Evolutionary conservation across 495 filamentous ascomycete genomes (phyloP), one percentile per base, ranked within the genome.

Genomic region (Penicillium waksmanii): DNA sequence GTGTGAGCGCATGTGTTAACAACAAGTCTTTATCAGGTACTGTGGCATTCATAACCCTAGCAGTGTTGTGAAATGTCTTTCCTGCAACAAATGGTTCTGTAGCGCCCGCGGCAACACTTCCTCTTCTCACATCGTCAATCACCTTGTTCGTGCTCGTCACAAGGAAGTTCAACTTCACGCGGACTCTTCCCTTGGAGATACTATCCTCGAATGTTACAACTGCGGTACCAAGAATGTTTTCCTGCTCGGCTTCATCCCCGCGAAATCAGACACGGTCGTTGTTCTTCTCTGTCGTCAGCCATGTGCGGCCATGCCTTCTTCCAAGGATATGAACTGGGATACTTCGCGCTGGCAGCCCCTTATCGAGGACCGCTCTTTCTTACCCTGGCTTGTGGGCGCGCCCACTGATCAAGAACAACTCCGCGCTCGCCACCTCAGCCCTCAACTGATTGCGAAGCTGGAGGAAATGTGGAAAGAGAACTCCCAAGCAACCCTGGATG

Each of bases 301-400:
- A 47, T 99, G 95, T 75, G 95, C 93, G 40, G 86, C 96, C 34
- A 92, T 89, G 80, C 89, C 91, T 5, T 96, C 94, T 11, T 92
- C 92, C n/a, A 99, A 99, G 77, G 95, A 98, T 68, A 99, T 99
- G 95, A 98, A 94, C 72, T 99, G 95, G 95, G 95, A 99, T 75
- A 94, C 93, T 13, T 96, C 96, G 8, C 87, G 93, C 63, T 99
- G 95, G 95, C 93, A 98, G 65, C 95, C 95, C 3, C 80, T 99
- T 38, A 97, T 99, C 59, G 93, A 97, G 69, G 95, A 99, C 65
- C 92, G 95, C 31, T 94, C 93, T 8, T 99, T 99, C 67, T 75
- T 99, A 25, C 85, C 86, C 38, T 99, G 95, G 95, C 90, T 99
- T 51, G 95, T 99, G 27, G 85, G 86, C 51, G 82, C 88, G 11